phyloP scores from a whole-genome alignment of 2,329 filamentous ascomycete genomes.

The Penicillium sumatraense region DNA sequence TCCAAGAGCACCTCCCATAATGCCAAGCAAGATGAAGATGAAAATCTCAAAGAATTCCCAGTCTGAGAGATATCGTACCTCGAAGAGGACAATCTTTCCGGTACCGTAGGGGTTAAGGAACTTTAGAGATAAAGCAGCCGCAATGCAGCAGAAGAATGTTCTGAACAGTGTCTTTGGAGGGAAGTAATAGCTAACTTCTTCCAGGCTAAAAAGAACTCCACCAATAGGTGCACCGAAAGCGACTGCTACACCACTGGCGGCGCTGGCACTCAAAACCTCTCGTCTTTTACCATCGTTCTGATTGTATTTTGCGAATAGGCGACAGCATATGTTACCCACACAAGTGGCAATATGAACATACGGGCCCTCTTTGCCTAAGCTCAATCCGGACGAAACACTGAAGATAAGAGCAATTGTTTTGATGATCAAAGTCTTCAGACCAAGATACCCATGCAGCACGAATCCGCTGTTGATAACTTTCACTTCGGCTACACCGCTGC shows the following conservation, averaged over 20 bases:
- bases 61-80: constrained; percentile 86
- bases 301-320: constrained; percentile 93
- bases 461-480: constrained; percentile 98
- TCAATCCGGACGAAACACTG: constrained; percentile 89
- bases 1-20: constrained; percentile 81
- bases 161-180: constrained; percentile 95
- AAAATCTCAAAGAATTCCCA: constrained; percentile 93
- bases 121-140: constrained; percentile 85
- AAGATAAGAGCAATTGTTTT: constrained; percentile 84
- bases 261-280: constrained; percentile 90
- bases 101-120: constrained; percentile 97
- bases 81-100: constrained; percentile 93
- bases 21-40: constrained; percentile 82
- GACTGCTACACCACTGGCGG: constrained; percentile 88
- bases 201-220: constrained; percentile 88
- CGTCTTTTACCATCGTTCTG: constrained; percentile 91
- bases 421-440: constrained; percentile 80
- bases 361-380: constrained; percentile 91
- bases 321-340: constrained; percentile 92
- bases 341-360: constrained; percentile 98
- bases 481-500: constrained; percentile 95
- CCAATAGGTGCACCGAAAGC: constrained; percentile 91
- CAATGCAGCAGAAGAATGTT: constrained; percentile 98
- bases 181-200: constrained; percentile 96
- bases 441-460: constrained; percentile 93